A percentile compares a stretch with the other conserved stretches of the same genome.
Conservation (phyloP, 2,329 filamentous ascomycete genomes). For the Trichoderma citrinoviride region DNA sequence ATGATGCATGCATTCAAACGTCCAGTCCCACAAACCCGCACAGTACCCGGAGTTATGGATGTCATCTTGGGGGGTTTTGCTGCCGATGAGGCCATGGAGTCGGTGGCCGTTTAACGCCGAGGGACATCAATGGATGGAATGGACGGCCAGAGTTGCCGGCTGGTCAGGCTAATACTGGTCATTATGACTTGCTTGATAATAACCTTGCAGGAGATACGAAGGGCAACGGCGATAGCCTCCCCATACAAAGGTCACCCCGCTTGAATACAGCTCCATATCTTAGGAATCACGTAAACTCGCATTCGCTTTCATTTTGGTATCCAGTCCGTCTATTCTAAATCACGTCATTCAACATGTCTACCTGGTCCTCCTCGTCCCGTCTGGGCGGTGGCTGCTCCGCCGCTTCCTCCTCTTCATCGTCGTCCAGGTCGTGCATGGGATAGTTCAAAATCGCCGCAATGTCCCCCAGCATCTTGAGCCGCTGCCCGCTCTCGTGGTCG, state of each 20-base stretch:
- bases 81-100: background rate
- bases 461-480: conserved; percentile 78
- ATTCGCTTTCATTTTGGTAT: background rate
- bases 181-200: no score
- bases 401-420: conserved; percentile 53
- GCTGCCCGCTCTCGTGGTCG: conserved; percentile 88
- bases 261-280: background rate
- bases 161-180: no score
- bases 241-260: no score
- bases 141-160: background rate
- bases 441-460: conserved; percentile 91
- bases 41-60: background rate
- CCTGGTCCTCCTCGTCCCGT: conserved; percentile 32
- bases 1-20: no score
- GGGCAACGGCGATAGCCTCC: no score
- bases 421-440: conserved; percentile 77
- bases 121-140: background rate
- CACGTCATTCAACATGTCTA: conserved; percentile 35
- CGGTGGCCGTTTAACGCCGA: conserved; percentile 4
- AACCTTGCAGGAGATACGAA: no score
- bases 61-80: background rate
- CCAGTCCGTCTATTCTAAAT: conserved; percentile 28
- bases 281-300: background rate
- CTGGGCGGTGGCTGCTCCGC: conserved; percentile 20
- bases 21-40: background rate